Evolutionary conservation across 139 green algal genomes (phyloP).

Genomic region (Axilococcus clingmanii): DNA sequence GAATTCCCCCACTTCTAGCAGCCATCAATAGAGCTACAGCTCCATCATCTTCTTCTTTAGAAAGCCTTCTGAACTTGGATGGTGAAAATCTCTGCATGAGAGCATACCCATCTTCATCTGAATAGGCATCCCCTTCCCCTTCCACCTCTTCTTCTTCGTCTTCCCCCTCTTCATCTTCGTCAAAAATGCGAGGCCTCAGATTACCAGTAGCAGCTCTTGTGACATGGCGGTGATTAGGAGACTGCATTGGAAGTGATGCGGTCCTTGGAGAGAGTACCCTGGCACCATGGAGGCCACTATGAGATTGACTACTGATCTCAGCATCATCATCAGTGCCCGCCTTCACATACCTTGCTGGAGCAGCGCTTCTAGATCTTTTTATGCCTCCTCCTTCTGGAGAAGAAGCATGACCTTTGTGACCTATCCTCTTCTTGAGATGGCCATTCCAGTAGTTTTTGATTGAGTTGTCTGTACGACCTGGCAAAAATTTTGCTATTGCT

Average conservation of each 20-base stretch:
- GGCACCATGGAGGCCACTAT: not conserved
- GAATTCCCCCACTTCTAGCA: not conserved
- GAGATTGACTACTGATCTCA: slow-evolving; percentile 3
- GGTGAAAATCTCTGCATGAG: not conserved
- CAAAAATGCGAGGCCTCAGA: slow-evolving; percentile 9
- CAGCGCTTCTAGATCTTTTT: slow-evolving; percentile 22
- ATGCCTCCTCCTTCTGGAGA: slow-evolving; percentile 5
- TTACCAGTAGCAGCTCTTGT: slow-evolving; percentile 22
- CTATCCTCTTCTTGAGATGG: slow-evolving; percentile 22
- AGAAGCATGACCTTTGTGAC: too few species aligned
- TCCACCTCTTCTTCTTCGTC: slow-evolving; percentile 2
- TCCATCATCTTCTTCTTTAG: not conserved
- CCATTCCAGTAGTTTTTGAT: slow-evolving; percentile 85
- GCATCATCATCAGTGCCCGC: slow-evolving; percentile 7
- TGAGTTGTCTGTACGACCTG: slow-evolving; percentile 67
- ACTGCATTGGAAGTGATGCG: not conserved
- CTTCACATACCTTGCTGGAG: slow-evolving; percentile 9
- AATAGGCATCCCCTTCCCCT: too few species aligned
- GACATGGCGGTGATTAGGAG: slow-evolving; percentile 7
- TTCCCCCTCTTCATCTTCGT: slow-evolving; percentile 3
- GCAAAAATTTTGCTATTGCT: slow-evolving; percentile 53
- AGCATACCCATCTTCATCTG: not conserved
- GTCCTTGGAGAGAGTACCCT: not conserved
- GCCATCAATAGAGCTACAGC: not conserved
- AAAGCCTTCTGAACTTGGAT: not conserved